phyloP scores from a whole-genome alignment of 2,329 filamentous ascomycete genomes.

The Fusarium metavorans region DNA sequence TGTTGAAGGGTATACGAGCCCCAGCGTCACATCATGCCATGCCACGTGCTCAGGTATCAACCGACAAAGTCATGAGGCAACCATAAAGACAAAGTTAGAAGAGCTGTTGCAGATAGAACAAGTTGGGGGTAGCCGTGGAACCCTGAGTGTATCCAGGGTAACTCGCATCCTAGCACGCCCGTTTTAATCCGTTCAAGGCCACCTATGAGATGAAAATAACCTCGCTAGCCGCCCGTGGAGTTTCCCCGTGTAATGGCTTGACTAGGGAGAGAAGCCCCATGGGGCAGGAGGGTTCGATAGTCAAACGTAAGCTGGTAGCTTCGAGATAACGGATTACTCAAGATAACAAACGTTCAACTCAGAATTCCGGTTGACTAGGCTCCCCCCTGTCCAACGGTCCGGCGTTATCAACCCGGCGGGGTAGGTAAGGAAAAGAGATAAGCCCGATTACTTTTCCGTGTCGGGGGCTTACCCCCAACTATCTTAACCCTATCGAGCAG shows the following conservation, averaged over 20 bases:
- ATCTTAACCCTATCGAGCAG: neutral
- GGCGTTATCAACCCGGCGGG: neutral
- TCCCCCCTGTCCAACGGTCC: neutral
- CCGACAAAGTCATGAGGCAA: neutral
- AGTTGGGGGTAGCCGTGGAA: neutral
- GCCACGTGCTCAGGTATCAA: neutral
- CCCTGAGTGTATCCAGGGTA: neutral
- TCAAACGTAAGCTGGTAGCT: neutral
- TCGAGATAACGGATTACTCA: neutral
- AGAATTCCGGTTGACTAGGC: neutral
- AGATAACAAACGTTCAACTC: neutral
- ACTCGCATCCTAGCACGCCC: neutral
- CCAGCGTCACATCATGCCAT: neutral
- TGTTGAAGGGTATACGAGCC: neutral
- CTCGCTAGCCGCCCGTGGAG: neutral
- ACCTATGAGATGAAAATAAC: neutral
- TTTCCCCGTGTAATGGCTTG: neutral
- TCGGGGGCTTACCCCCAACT: neutral
- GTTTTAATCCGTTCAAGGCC: neutral
- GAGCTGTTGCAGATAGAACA: neutral
- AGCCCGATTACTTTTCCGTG: neutral
- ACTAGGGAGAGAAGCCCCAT: neutral
- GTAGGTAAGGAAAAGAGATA: neutral
- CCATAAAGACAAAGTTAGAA: neutral
- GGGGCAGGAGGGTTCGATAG: neutral